phyloP scores from a whole-genome alignment of 176 grass and related monocot species.

The Areca catechu region DNA sequence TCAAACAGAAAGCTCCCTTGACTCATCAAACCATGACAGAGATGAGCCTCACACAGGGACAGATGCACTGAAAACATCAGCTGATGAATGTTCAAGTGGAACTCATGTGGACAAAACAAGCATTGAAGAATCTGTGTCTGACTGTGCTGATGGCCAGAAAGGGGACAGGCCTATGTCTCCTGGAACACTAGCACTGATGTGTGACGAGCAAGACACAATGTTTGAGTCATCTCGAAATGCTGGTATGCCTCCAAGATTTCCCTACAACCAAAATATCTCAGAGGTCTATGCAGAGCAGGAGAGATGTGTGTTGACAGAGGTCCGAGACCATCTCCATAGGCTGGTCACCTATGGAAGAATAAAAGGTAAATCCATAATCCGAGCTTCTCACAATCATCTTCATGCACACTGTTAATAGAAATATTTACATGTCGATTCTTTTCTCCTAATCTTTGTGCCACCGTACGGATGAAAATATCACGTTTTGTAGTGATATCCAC shows the following conservation, averaged over 20 bases:
- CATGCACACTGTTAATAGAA: not conserved
- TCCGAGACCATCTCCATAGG: constrained; percentile 18
- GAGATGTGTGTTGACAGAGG: constrained; percentile 21
- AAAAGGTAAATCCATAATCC: constrained; percentile 28
- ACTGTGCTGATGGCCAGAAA: constrained; percentile 6
- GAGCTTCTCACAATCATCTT: not conserved
- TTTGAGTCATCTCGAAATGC: constrained; percentile 19
- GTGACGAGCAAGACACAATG: constrained; percentile 24
- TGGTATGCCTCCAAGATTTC: not conserved
- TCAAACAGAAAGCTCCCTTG: constrained; percentile 10
- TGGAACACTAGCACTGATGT: constrained; percentile 27
- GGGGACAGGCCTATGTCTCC: constrained; percentile 23
- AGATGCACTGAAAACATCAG: not conserved
- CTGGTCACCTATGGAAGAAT: constrained; percentile 16
- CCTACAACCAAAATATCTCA: not conserved
- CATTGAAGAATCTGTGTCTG: not conserved
- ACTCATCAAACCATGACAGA: constrained; percentile 14
- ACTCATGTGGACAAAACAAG: constrained; percentile 3
- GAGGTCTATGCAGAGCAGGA: constrained; percentile 29
- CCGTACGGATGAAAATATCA: too few relatives aligned
- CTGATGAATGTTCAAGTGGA: constrained; percentile 2
- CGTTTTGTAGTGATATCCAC: too few relatives aligned
- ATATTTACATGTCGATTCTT: not conserved
- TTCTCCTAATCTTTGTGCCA: not conserved
- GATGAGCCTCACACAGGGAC: constrained; percentile 9